A percentile compares a stretch with the other conserved stretches of the same genome.
Evolutionary conservation across 179 eudicot genomes (phyloP).

Genomic region (Camellia oleifera): DNA sequence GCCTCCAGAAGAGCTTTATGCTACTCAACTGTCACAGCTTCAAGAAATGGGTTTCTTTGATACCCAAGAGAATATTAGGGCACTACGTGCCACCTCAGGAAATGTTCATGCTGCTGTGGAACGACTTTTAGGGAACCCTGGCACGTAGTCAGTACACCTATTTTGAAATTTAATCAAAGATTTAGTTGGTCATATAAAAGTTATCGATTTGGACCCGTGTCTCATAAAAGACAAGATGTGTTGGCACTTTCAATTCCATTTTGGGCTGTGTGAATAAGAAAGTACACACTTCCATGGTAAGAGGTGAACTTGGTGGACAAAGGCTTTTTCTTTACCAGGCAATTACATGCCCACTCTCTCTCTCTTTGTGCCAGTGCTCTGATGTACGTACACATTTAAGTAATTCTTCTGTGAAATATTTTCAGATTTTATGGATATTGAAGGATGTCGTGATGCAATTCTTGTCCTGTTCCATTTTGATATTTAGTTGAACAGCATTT

Average conservation of each 20-base stretch:
- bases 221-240: constrained; percentile 25
- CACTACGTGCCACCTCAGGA: constrained; percentile 81
- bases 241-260: constrained; percentile 22
- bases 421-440: neutral
- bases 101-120: constrained; percentile 98
- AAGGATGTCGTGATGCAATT: neutral
- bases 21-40: constrained; percentile 85
- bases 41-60: constrained; percentile 99
- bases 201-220: constrained; percentile 23
- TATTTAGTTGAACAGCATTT: neutral
- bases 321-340: constrained; percentile 27
- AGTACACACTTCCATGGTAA: constrained; percentile 18
- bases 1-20: constrained; percentile 97
- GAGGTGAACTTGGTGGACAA: constrained; percentile 34
- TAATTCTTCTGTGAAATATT: constrained; percentile 11
- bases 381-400: constrained; percentile 18
- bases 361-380: neutral
- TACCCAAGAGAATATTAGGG: constrained; percentile 81
- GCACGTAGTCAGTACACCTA: constrained; percentile 38
- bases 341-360: constrained; percentile 9
- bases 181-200: constrained; percentile 14
- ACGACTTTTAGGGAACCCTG: constrained; percentile 75
- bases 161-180: constrained; percentile 4
- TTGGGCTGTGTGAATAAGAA: constrained; percentile 39
- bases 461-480: neutral